Conservation (phyloP, 768 basidiomycete genomes). For the Serendipita sp. region DNA sequence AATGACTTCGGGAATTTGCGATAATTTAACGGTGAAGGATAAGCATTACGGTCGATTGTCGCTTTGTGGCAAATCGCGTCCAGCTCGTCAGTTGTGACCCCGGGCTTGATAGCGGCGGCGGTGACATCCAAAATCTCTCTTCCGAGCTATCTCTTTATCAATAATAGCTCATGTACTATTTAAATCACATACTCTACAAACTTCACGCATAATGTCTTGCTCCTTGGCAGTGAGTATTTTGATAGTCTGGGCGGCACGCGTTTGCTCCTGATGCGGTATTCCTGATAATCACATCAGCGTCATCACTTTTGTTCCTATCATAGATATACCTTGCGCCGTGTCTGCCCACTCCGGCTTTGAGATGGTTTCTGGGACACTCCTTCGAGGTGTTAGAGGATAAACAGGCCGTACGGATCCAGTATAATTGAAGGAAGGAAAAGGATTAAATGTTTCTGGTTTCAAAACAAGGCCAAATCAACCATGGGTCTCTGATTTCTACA, state of each 20-base stretch:
- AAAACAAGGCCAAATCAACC: neutral
- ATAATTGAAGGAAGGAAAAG: slow-evolving; percentile 60
- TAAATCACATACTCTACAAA: slow-evolving; percentile 52
- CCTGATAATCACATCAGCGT: neutral
- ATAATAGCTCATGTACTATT: neutral
- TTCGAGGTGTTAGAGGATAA: slow-evolving; percentile 74
- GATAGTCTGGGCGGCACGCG: slow-evolving; percentile 42
- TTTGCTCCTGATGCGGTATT: slow-evolving; percentile 31
- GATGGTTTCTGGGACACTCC: slow-evolving; percentile 70
- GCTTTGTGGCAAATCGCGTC: slow-evolving; percentile 90
- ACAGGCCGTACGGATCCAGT: slow-evolving; percentile 66
- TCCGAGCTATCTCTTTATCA: slow-evolving; percentile 40
- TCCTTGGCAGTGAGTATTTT: slow-evolving; percentile 54
- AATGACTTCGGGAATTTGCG: slow-evolving; percentile 85
- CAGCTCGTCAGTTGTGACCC: slow-evolving; percentile 88
- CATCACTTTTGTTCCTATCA: slow-evolving; percentile 20
- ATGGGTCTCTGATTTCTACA: neutral
- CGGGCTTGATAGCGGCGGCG: slow-evolving; percentile 74
- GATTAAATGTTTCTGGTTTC: slow-evolving; percentile 63
- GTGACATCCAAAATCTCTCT: slow-evolving; percentile 90
- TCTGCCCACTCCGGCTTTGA: slow-evolving; percentile 77
- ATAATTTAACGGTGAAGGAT: slow-evolving; percentile 91
- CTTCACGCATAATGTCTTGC: slow-evolving; percentile 78
- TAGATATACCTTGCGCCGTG: slow-evolving; percentile 34
- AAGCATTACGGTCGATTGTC: slow-evolving; percentile 75